Evolutionary conservation across 1,284 basidiomycete genomes (phyloP), one percentile per base, ranked within the genome.

Genomic region (Cutaneotrichosporon cutaneum): DNA sequence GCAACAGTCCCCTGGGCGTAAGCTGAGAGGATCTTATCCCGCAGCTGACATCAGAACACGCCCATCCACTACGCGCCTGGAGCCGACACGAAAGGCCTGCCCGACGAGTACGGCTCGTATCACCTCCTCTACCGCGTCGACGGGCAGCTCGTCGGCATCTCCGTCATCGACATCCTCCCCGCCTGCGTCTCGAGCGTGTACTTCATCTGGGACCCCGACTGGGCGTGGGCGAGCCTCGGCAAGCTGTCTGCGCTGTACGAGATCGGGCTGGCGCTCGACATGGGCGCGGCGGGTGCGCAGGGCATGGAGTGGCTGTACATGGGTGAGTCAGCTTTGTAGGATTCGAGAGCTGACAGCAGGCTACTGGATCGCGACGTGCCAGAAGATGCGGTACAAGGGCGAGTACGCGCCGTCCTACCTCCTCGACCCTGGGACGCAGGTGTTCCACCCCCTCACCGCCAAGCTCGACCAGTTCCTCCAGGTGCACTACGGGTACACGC

Each of bases 311-410:
- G 83, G 65, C 79, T 94, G 33, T 94, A 94, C 74, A 89, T 96
- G 88, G 93, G 92, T 91, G 67, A 21, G 48, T 51, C 48, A 64
- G 84, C 21, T n/a, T 10, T 32, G 24, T 18, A 16, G 35, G 48
- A 32, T 4, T 13, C 2, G 11, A 42, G 21, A 33, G 27, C 57
- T 60, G 24, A 63, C 54, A 27, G 2, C 66, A 94, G 93, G 94
- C 3, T 96, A 87, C 77, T 97, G 96, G 77, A 89, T 97, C 56
- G 85, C 95, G 68, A 87, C 88, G 0, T 99, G 94, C 71, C 85
- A 82, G 59, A 99, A 99, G 80, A 99, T 99, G 96, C 84, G 84
- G 62, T 99, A 99, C 81, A 99, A 99, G 77, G 93, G 88, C 26
- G 90, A 95, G 58, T 99, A 94, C 69, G 76, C 82, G 0, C 95